Evolutionary conservation across 768 basidiomycete genomes (phyloP), one percentile per base, ranked within the genome.

Genomic region (Mycena venus): DNA sequence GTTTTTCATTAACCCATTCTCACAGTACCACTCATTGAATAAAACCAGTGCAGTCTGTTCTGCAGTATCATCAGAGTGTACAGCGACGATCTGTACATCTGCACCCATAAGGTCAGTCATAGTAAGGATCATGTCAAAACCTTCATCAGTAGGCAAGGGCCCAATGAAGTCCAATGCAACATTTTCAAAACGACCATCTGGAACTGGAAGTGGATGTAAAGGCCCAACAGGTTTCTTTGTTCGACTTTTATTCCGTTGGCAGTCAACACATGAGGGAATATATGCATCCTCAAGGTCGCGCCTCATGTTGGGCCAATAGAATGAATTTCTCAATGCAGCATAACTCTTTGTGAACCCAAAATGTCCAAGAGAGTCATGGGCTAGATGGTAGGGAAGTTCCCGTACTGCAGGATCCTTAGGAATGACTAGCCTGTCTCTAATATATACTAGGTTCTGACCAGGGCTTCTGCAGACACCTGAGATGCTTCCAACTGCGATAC

Each of bases 301-400:
- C 2, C 82, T 63, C 85, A 86, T n/a, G n/a, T n/a, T n/a, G n/a
- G n/a, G n/a, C n/a, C n/a, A n/a, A n/a, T n/a, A n/a, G 72, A 78
- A 85, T 4, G 80, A 77, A 0, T 75, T 32, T 2, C 75, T 21
- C 0, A 86, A 53, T 0, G 74, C 4, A 2, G 61, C 79, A 65
- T 83, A 84, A 1, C 78, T 70, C 73, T 87, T 84, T 23, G 78
- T 65, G 17, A 79, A 78, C 1, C 86, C 80, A 65, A 87, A 84
- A 75, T 85, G 83, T 0, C 83, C 83, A 0, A 82, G 61, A 1
- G 66, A 38, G 63, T 84, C 78, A 65, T 85, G 85, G 0, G 80
- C 81, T 2, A 83, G 58, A 2, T 75, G 77, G 62, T 82, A 85
- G 0, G 83, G 51, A 4, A n/a, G 56, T 62, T 79, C 78, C 5